Percentiles rank a stretch among this genome's conserved stretches.
Conservation (phyloP, 2,329 filamentous ascomycete genomes). For the Rugonectria rugulosa region DNA sequence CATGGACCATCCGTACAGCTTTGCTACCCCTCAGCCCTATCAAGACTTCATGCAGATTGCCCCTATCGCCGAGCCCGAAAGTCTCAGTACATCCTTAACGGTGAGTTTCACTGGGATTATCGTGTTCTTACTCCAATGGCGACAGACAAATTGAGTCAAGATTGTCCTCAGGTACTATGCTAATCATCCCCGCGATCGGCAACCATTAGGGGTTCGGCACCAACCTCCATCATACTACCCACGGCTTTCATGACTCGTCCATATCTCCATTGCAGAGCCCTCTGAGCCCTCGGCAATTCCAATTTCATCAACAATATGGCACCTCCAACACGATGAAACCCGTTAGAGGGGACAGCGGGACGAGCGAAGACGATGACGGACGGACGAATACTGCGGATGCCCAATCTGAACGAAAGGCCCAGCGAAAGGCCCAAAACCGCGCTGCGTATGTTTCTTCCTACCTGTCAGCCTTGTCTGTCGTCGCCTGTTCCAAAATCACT, state of each 20-base stretch:
- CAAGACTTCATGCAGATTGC: slow-evolving; percentile 62
- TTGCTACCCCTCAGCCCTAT: slow-evolving; percentile 57
- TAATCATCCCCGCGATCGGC: slow-evolving; percentile 16
- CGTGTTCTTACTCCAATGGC: slow-evolving; percentile 27
- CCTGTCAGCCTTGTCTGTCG: not conserved
- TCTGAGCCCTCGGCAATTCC: slow-evolving; percentile 34
- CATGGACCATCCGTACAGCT: slow-evolving; percentile 63
- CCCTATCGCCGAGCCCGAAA: slow-evolving; percentile 60
- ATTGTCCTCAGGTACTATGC: not conserved
- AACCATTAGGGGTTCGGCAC: slow-evolving; percentile 48
- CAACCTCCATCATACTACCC: slow-evolving; percentile 36
- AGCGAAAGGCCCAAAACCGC: slow-evolving; percentile 67
- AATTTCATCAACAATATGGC: slow-evolving; percentile 35
- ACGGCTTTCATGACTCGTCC: slow-evolving; percentile 49
- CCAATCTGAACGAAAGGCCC: slow-evolving; percentile 64
- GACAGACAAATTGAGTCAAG: slow-evolving; percentile 3
- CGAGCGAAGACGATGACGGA: slow-evolving; percentile 64
- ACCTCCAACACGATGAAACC: slow-evolving; percentile 27
- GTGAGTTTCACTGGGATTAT: slow-evolving; percentile 50
- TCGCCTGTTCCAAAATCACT: not conserved
- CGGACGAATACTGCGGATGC: slow-evolving; percentile 59
- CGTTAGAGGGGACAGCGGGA: slow-evolving; percentile 44
- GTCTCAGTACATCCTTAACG: slow-evolving; percentile 62
- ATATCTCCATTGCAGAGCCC: slow-evolving; percentile 56
- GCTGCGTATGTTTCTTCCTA: slow-evolving; percentile 59